Evolutionary conservation across 1,284 basidiomycete species (phyloP), one percentile per base, ranked within the genome.

Genomic region (Neolentinus lepideus): DNA sequence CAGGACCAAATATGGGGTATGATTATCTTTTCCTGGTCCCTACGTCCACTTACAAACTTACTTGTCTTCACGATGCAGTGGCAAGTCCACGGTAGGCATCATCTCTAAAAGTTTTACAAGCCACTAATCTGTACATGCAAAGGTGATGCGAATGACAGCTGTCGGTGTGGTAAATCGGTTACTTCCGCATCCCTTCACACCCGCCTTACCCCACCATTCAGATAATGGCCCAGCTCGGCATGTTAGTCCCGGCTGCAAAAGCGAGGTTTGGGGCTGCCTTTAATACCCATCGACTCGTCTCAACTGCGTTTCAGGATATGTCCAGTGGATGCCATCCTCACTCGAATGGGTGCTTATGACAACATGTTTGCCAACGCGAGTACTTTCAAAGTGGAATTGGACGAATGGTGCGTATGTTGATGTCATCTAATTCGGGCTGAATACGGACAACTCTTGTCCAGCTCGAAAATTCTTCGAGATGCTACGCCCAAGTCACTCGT

Each of bases 221-320:
- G 85, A 98, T 98, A 62, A 91, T 98, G 85, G 95, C 94, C 8
- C 96, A 98, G 68, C 75, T 99, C 19, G 97, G 97, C n/a, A 99
- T 98, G 88, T 83, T 90, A 53, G 93, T 99, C 2, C 97, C 97
- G 2, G 96, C 97, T 0, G 70, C 79, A 33, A 80, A 73, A 54
- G 97, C 96, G 26, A 79, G 82, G 89, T 90, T 61, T 56, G 77
- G 67, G 10, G 19, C 12, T 43, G 38, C 14, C 27, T 52, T 25
- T 9, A 33, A 47, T 46, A 36, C 25, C 51, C 38, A 2, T 12
- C 56, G 2, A 36, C 22, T 6, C 11, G 16, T 3, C 61, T 58
- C 19, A 54, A 26, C 35, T 10, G 35, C 19, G 50, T 6, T 46
- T 36, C 56, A 92, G 89, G 33, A 69, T 99, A 51, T 88, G 88